phyloP scores from a whole-genome alignment of 2,329 filamentous ascomycete species.

The Colletotrichum sublineola region DNA sequence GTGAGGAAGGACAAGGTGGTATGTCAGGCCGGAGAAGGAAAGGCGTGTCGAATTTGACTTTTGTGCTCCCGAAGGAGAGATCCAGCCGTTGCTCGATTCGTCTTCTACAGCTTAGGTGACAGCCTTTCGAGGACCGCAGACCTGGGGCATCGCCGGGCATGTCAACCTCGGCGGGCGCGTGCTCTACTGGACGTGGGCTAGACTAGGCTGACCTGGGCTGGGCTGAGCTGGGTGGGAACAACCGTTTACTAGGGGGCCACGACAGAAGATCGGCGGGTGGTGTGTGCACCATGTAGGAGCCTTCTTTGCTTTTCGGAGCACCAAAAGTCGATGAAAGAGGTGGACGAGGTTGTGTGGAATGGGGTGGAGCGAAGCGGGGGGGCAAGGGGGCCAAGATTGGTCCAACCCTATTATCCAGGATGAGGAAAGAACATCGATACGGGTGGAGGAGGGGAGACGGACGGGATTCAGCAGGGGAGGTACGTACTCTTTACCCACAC shows the following conservation, averaged over 20 bases:
- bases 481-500: conserved; percentile 14
- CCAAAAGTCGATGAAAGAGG: conserved; percentile 10
- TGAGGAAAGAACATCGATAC: conserved; percentile 40
- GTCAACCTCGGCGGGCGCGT: conserved; percentile 24
- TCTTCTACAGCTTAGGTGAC: conserved; percentile 39
- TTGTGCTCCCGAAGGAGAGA: conserved; percentile 38
- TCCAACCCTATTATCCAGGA: conserved; percentile 36
- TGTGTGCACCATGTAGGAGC: neutral
- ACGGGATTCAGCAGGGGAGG: conserved; percentile 25
- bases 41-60: conserved; percentile 41
- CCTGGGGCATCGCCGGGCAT: conserved; percentile 30
- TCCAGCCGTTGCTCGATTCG: conserved; percentile 40
- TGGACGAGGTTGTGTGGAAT: conserved; percentile 19
- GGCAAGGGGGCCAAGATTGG: conserved; percentile 39
- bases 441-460: conserved; percentile 5
- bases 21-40: conserved; percentile 40
- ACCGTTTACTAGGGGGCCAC: conserved; percentile 19
- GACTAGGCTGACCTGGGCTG: conserved; percentile 6
- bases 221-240: conserved; percentile 14
- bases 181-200: conserved; percentile 27
- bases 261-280: conserved; percentile 4
- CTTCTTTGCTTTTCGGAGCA: neutral
- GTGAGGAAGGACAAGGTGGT: conserved; percentile 23
- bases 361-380: conserved; percentile 32
- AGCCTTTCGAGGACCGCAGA: conserved; percentile 29